Percentiles rank a stretch among this genome's conserved stretches.
Evolutionary conservation across 805 yeast species (phyloP).

Genomic region (Schwanniomyces polymorphus): DNA sequence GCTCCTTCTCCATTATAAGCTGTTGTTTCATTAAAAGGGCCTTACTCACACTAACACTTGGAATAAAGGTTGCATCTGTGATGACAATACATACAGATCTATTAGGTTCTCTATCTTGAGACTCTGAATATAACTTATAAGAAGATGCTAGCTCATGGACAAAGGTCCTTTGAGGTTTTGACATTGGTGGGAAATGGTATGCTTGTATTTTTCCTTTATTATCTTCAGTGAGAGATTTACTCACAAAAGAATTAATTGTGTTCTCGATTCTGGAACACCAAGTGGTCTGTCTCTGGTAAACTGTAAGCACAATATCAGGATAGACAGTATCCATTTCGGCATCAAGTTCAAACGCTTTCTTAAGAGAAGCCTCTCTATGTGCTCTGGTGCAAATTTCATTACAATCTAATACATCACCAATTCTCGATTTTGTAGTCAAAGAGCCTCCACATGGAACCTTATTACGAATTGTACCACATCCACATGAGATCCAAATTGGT

Average conservation of each 20-base stretch:
- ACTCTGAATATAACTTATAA: conserved; percentile 61
- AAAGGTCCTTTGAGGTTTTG: conserved; percentile 63
- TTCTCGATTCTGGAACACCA: conserved; percentile 73
- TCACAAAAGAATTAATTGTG: conserved; percentile 49
- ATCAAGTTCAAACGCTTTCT: conserved; percentile 54
- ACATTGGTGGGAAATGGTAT: conserved; percentile 75
- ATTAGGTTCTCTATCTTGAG: conserved; percentile 81
- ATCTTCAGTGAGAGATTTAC: conserved; percentile 25
- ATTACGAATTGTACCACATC: conserved; percentile 58
- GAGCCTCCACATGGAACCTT: conserved; percentile 59
- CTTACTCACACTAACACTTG: conserved; percentile 47
- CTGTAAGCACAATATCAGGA: conserved; percentile 44
- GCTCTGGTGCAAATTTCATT: conserved; percentile 66
- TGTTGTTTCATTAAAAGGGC: conserved; percentile 30
- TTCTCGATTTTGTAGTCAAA: conserved; percentile 25
- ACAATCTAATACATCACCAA: conserved; percentile 52
- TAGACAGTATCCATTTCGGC: conserved; percentile 30
- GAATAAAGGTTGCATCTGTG: conserved; percentile 33
- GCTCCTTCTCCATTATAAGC: conserved; percentile 17
- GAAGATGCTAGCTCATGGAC: conserved; percentile 65
- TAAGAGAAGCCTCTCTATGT: conserved; percentile 60
- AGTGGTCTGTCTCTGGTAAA: conserved; percentile 53
- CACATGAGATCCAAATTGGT: conserved; percentile 52
- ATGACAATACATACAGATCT: conserved; percentile 65
- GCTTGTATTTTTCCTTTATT: conserved; percentile 25